Percentiles rank a stretch among this genome's conserved stretches.
Evolutionary conservation across 2,329 filamentous ascomycete species (phyloP).

Genomic region (Arachnopeziza araneosa): DNA sequence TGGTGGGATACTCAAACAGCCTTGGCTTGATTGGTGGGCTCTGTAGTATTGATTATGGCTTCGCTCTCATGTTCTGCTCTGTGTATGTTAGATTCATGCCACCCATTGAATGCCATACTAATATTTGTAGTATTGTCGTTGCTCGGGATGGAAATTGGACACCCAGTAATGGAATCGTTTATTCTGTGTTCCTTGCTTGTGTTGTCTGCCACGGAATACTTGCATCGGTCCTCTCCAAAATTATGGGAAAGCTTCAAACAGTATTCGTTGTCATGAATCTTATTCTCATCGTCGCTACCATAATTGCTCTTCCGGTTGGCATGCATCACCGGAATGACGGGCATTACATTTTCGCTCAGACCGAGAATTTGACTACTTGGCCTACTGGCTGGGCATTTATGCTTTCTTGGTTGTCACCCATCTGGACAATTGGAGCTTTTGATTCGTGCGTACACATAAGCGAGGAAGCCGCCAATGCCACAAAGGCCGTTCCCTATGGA

Average conservation of each 20-base stretch:
- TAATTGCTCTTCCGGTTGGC: slow-evolving; percentile 51
- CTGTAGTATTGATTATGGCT: slow-evolving; percentile 54
- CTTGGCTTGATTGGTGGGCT: slow-evolving; percentile 55
- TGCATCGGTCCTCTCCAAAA: slow-evolving; percentile 44
- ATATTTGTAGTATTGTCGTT: slow-evolving; percentile 41
- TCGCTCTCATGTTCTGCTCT: slow-evolving; percentile 52
- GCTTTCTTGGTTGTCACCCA: slow-evolving; percentile 53
- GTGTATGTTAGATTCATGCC: slow-evolving; percentile 32
- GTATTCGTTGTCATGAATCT: slow-evolving; percentile 51
- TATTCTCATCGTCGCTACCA: slow-evolving; percentile 48
- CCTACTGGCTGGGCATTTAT: slow-evolving; percentile 54
- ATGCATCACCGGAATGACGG: slow-evolving; percentile 34
- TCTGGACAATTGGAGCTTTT: slow-evolving; percentile 56
- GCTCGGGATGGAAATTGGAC: slow-evolving; percentile 50
- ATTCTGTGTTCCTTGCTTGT: slow-evolving; percentile 49
- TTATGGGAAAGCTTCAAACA: slow-evolving; percentile 55
- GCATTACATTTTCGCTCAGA: slow-evolving; percentile 49
- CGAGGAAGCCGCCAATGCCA: slow-evolving; percentile 56
- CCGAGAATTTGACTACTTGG: slow-evolving; percentile 54
- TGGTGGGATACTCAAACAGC: slow-evolving; percentile 57
- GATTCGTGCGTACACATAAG: slow-evolving; percentile 55
- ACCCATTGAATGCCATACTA: not conserved
- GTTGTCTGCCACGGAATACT: slow-evolving; percentile 50
- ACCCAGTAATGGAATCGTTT: slow-evolving; percentile 50
- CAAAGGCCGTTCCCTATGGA: slow-evolving; percentile 52